These are phyloP conservation scores for Jaapia argillacea DNA, from an alignment of 768 basidiomycete genomes.

Conservation along the genomic window DNA sequence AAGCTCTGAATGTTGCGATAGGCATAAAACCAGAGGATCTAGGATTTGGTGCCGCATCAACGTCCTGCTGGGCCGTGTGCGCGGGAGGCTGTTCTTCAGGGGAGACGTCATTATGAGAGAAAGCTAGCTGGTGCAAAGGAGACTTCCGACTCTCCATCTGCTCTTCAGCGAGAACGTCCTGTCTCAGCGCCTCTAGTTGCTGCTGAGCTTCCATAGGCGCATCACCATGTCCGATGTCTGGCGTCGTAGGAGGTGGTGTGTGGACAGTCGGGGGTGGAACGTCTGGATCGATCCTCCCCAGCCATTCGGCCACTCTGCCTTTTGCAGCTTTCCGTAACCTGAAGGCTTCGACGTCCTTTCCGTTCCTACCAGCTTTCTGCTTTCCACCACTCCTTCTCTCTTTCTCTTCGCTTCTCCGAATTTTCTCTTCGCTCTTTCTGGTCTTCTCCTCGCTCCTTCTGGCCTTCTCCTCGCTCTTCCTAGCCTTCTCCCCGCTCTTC, in stretches of 20 bases:
- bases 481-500: slow-evolving; percentile 17
- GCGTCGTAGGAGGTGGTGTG: slow-evolving; percentile 3
- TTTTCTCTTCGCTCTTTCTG: too few relatives aligned
- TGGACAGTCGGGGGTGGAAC: slow-evolving; percentile 31
- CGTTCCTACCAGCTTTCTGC: slow-evolving; percentile 4
- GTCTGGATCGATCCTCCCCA: slow-evolving; percentile 55
- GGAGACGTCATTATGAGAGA: too few relatives aligned
- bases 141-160: too few relatives aligned
- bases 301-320: slow-evolving; percentile 70
- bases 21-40: slow-evolving; percentile 73
- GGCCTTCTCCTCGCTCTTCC: slow-evolving; percentile 13
- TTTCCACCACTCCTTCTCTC: slow-evolving; percentile 2
- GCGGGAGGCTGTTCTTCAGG: not conserved
- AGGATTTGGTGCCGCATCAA: slow-evolving; percentile 40
- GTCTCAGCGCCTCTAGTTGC: not conserved
- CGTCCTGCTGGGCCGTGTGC: not conserved
- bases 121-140: too few relatives aligned
- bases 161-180: not conserved
- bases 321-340: slow-evolving; percentile 40
- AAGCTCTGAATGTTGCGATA: slow-evolving; percentile 38
- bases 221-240: not conserved
- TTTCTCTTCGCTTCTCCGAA: slow-evolving; percentile 2
- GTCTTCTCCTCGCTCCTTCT: slow-evolving; percentile 17
- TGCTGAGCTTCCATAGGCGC: not conserved
- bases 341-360: slow-evolving; percentile 25